A percentile compares a stretch with the other conserved stretches of the same genome.
Evolutionary conservation across 345 rosid species (phyloP).

Genomic region (Turritis glabra): DNA sequence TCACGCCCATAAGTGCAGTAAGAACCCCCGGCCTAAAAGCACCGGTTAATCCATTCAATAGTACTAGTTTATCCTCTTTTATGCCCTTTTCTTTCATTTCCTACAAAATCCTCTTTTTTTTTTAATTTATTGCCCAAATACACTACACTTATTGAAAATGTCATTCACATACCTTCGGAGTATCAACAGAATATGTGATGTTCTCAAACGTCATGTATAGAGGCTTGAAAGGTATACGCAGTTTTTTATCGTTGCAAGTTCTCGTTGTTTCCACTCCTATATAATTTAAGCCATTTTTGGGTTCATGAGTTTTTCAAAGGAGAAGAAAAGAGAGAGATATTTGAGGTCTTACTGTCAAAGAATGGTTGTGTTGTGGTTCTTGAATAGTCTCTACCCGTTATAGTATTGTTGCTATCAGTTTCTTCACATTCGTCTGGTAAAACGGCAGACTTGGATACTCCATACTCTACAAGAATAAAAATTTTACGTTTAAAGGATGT

Average conservation of each 20-base stretch:
- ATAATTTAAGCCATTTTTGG: not conserved
- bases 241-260: constrained; percentile 8
- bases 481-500: not conserved
- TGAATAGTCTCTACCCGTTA: constrained; percentile 1
- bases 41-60: constrained; percentile 36
- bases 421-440: constrained; percentile 28
- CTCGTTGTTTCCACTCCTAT: not conserved
- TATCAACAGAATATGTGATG: constrained; percentile 43
- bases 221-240: constrained; percentile 43
- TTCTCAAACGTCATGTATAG: constrained; percentile 44
- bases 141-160: not conserved
- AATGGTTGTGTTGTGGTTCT: not conserved
- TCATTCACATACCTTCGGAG: constrained; percentile 36
- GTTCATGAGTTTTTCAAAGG: not conserved
- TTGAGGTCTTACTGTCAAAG: not conserved
- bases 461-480: constrained; percentile 40
- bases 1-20: constrained; percentile 41
- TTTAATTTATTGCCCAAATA: not conserved
- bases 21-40: constrained; percentile 36
- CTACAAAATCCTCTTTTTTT: not conserved
- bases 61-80: constrained; percentile 30
- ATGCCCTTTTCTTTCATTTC: constrained; percentile 36
- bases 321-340: not conserved
- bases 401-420: not conserved
- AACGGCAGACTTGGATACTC: constrained; percentile 40